Evolutionary conservation across 768 basidiomycete genomes (phyloP).

Genomic region (Hydnum rufescens): DNA sequence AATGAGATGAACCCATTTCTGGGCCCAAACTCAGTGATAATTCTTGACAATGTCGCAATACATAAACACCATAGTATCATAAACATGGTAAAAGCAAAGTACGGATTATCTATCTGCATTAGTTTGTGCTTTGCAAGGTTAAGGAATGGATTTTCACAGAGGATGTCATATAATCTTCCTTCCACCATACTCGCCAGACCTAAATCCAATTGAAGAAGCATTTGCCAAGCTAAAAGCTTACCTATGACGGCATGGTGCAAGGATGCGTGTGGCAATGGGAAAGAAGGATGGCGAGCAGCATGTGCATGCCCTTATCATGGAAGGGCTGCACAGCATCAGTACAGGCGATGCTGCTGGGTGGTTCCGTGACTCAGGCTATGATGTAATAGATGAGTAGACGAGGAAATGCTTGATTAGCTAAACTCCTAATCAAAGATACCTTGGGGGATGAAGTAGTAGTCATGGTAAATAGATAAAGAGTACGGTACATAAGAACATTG

Average conservation of each 20-base stretch:
- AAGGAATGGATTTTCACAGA: background rate
- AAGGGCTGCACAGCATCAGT: no score
- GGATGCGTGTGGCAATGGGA: constrained; percentile 6
- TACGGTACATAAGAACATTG: no score
- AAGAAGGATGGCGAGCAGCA: constrained; percentile 4
- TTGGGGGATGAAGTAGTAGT: no score
- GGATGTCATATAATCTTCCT: constrained; percentile 1
- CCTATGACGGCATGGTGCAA: constrained; percentile 3
- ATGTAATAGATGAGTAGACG: no score
- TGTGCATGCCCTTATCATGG: no score
- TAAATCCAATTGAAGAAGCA: constrained; percentile 6
- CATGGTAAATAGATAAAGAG: no score
- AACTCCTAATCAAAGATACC: no score
- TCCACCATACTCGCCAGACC: constrained; percentile 8
- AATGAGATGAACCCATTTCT: constrained; percentile 13
- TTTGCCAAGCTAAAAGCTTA: constrained; percentile 7
- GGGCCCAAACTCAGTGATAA: constrained; percentile 12
- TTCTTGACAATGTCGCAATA: constrained; percentile 15
- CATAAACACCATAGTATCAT: constrained; percentile 5
- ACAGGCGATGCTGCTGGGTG: no score
- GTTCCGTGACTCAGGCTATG: no score
- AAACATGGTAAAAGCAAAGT: constrained; percentile 8
- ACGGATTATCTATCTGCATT: background rate
- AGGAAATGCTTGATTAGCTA: no score
- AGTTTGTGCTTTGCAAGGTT: background rate